Evolutionary conservation across 116 monocot species (phyloP).

Genomic region (Cymodocea nodosa): DNA sequence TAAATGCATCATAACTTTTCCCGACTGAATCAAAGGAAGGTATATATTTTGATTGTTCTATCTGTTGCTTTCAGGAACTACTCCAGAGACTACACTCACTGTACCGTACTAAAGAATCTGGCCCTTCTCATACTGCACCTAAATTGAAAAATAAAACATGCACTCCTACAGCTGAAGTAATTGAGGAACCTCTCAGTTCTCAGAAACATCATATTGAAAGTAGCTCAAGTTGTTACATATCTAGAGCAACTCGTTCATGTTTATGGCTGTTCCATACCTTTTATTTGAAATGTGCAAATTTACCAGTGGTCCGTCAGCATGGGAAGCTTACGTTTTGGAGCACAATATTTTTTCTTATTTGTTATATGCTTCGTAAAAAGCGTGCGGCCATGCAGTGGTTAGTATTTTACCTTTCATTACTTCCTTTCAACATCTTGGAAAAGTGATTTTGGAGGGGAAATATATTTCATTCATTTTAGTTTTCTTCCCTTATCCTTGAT

Average conservation of each 20-base stretch:
- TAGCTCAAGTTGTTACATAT: constrained; percentile 1
- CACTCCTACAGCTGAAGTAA: background rate
- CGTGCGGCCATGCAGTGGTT: constrained; percentile 32
- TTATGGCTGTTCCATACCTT: constrained; percentile 45
- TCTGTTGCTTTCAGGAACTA: constrained; percentile 29
- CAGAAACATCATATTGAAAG: constrained; percentile 10
- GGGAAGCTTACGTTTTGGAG: constrained; percentile 40
- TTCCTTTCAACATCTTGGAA: too few relatives aligned
- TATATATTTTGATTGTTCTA: background rate
- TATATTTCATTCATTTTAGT: too few relatives aligned
- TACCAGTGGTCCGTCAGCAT: constrained; percentile 21
- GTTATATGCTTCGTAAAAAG: constrained; percentile 30
- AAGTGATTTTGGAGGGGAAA: too few relatives aligned
- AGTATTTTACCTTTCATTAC: background rate
- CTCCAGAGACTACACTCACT: constrained; percentile 38
- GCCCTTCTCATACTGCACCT: constrained; percentile 8
- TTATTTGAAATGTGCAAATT: constrained; percentile 29
- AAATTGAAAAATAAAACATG: constrained; percentile 8
- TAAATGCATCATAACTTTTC: background rate
- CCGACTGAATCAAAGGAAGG: background rate
- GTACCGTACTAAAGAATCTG: constrained; percentile 17
- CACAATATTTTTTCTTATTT: constrained; percentile 25
- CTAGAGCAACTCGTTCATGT: constrained; percentile 19
- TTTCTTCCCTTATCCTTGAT: too few relatives aligned
- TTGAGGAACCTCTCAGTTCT: constrained; percentile 6